Percentiles rank a stretch among this genome's conserved stretches.
Conservation (phyloP, 495 filamentous ascomycete species). For the Tricharina praecox region DNA sequence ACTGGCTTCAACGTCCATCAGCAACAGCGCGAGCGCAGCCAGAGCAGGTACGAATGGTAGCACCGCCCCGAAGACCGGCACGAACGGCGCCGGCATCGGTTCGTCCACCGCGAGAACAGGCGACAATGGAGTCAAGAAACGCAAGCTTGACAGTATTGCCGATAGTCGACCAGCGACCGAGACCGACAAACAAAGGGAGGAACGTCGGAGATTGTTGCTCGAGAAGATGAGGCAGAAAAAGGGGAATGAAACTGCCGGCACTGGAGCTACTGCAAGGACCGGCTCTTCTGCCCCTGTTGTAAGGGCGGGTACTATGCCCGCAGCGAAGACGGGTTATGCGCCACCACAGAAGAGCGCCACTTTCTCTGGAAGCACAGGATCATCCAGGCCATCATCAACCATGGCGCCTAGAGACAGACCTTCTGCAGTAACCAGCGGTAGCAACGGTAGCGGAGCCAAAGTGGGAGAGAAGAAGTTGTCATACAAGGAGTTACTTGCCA, state of each 20-base stretch:
- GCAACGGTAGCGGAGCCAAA: too few relatives aligned
- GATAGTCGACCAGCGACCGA: slow-evolving; percentile 5
- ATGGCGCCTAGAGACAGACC: too few relatives aligned
- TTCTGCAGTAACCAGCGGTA: slow-evolving; percentile 4
- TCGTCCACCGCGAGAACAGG: slow-evolving; percentile 2
- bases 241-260: slow-evolving; percentile 13
- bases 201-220: slow-evolving; percentile 6
- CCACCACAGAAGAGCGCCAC: too few relatives aligned
- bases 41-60: too few relatives aligned
- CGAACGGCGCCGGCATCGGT: background rate
- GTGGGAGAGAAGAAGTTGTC: slow-evolving; percentile 23
- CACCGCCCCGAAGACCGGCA: too few relatives aligned
- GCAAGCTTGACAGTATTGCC: slow-evolving; percentile 15
- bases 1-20: too few relatives aligned
- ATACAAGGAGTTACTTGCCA: slow-evolving; percentile 19
- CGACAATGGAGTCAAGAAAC: slow-evolving; percentile 17
- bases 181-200: background rate
- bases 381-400: too few relatives aligned
- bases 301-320: too few relatives aligned
- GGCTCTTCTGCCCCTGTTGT: too few relatives aligned
- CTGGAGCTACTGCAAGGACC: too few relatives aligned
- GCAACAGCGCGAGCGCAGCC: too few relatives aligned
- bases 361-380: too few relatives aligned
- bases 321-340: slow-evolving; percentile 11
- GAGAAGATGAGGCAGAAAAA: slow-evolving; percentile 18